A percentile compares a stretch with the other conserved stretches of the same genome.
These are phyloP conservation scores for Delitschia confertaspora DNA, from an alignment of 495 filamentous ascomycete genomes.

Conservation along the genomic window DNA sequence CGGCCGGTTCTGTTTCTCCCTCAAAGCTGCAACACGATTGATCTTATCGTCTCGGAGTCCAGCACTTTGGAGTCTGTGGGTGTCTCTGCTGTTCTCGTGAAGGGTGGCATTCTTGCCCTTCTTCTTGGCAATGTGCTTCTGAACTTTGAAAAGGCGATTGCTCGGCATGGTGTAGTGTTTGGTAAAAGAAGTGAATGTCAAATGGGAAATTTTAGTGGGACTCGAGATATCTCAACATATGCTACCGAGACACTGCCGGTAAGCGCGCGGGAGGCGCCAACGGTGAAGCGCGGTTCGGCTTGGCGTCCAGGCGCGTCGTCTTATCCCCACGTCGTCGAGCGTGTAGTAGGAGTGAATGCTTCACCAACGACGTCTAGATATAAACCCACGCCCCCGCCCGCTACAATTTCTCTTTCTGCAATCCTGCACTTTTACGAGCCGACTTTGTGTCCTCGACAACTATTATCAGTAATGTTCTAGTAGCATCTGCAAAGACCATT, in stretches of 20 bases:
- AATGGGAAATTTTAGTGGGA: constrained; percentile 26
- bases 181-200: constrained; percentile 11
- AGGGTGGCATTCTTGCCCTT: constrained; percentile 59
- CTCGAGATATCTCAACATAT: no score
- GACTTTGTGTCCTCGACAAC: no score
- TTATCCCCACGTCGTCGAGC: no score
- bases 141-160: constrained; percentile 64
- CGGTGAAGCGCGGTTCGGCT: no score
- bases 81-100: constrained; percentile 77
- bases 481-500: constrained; percentile 6
- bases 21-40: constrained; percentile 50
- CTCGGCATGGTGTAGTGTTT: constrained; percentile 48
- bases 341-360: no score
- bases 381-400: no score
- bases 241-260: no score
- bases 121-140: constrained; percentile 76
- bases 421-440: no score
- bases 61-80: constrained; percentile 63
- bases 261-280: no score
- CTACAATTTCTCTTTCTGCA: no score
- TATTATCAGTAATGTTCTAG: constrained; percentile 8
- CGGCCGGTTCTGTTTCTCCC: constrained; percentile 58
- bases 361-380: no score
- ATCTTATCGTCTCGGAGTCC: constrained; percentile 68
- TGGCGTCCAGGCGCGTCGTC: no score